Conservation (phyloP, 495 filamentous ascomycete genomes). For the Tuber microsphaerosporum region DNA sequence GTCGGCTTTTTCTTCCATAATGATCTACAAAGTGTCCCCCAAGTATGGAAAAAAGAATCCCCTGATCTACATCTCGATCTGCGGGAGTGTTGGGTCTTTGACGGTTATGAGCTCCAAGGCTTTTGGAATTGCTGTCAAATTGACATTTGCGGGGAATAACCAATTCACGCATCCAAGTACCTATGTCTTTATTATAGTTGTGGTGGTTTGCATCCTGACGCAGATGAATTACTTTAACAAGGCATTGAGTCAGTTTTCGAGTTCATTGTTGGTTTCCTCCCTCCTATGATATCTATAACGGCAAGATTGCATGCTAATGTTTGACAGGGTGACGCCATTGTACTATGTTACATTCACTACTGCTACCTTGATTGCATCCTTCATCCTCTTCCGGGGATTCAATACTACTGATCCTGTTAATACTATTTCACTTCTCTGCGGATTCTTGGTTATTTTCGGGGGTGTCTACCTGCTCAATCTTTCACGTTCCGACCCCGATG, state of each 20-base stretch:
- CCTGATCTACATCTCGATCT: conserved; percentile 91
- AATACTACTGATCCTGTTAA: conserved; percentile 91
- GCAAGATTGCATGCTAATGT: conserved; percentile 39
- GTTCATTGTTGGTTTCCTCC: conserved; percentile 67
- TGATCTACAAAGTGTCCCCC: conserved; percentile 93
- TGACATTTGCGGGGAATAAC: conserved; percentile 84
- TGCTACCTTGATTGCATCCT: conserved; percentile 84
- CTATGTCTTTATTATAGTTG: conserved; percentile 93
- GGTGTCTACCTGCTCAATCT: conserved; percentile 96
- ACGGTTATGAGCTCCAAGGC: conserved; percentile 99
- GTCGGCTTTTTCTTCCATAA: conserved; percentile 71
- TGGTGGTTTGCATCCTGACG: conserved; percentile 83
- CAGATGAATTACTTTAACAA: conserved; percentile 99
- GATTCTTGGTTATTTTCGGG: conserved; percentile 93
- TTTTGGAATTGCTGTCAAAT: conserved; percentile 90
- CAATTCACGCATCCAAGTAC: conserved; percentile 90
- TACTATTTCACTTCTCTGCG: conserved; percentile 84
- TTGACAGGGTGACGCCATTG: conserved; percentile 82
- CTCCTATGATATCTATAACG: background rate
- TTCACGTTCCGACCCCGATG: conserved; percentile 81
- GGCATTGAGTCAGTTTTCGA: conserved; percentile 91
- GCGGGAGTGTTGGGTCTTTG: conserved; percentile 89
- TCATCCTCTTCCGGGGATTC: conserved; percentile 96
- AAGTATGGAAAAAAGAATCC: conserved; percentile 88
- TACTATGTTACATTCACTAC: conserved; percentile 99